Evolutionary conservation across 495 filamentous ascomycete species (phyloP), one percentile per base, ranked within the genome.

Genomic region (Daldinia vernicosa): DNA sequence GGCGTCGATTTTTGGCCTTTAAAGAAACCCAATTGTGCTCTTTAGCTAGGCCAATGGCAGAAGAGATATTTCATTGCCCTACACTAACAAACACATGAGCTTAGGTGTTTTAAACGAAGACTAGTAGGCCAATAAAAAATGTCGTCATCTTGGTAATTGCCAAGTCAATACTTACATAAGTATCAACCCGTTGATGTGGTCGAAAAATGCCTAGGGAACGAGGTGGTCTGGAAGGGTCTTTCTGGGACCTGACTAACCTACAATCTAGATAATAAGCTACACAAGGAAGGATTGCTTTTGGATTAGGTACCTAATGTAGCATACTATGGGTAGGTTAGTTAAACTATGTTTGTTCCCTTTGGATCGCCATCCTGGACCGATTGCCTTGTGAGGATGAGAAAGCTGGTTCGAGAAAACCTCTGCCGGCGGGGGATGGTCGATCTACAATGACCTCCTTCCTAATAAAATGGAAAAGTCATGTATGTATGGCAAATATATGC

Each of bases 181-280:
- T 32, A 68, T 50, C 55, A 35, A 27, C 17, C 6, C 54, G 14
- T 33, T 33, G 43, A 33, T 37, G 33, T 26, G 39, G 24, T 28
- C 30, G 22, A 60, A 9, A 58, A 33, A 58, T n/a, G n/a, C n/a
- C n/a, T n/a, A 33, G 47, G 11, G 12, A 60, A 17, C 6, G 15
- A 40, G 28, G 15, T 11, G 35, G 43, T 55, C 66, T 63, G 43
- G 66, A 69, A 63, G 39, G 66, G 60, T 32, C 66, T 35, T 54
- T 47, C 19, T 56, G 28, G 53, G 52, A 35, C 59, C 26, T 40
- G 58, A 45, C 59, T 61, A 61, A 35, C 58, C n/a, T n/a, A n/a
- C 24, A 30, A 37, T 7, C 33, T 56, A 12, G 33, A 63, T 19
- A 19, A 47, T 24, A 47, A 6, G 17, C 6, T 47, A 24, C 43